Conservation (phyloP, 345 rosid genomes). For the Populus simonii region DNA sequence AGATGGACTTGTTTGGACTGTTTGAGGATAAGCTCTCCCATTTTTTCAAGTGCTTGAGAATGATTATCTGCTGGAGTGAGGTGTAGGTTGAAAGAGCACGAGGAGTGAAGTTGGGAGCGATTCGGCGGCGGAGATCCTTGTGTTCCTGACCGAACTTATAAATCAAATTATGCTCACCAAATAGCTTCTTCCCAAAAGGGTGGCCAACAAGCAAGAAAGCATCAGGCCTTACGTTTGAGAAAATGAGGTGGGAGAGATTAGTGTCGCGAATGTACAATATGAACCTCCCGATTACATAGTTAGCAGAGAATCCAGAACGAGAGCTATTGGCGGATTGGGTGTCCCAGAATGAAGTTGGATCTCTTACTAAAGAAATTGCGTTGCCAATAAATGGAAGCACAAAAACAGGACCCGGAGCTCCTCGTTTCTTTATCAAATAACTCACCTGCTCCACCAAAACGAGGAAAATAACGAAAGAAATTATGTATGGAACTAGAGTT, state of each 20-base stretch:
- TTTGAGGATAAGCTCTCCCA: slow-evolving; percentile 42
- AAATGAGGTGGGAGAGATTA: slow-evolving; percentile 65
- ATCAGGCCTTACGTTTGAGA: slow-evolving; percentile 77
- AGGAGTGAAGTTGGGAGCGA: slow-evolving; percentile 80
- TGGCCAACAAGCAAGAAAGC: slow-evolving; percentile 75
- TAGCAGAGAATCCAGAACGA: slow-evolving; percentile 53
- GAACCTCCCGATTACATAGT: slow-evolving; percentile 68
- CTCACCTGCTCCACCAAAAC: slow-evolving; percentile 52
- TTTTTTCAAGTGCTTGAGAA: slow-evolving; percentile 49
- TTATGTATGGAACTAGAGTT: slow-evolving; percentile 25
- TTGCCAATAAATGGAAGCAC: slow-evolving; percentile 68
- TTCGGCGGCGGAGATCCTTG: slow-evolving; percentile 68
- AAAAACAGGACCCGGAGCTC: slow-evolving; percentile 53
- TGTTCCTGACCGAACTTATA: slow-evolving; percentile 85
- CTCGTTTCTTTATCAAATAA: slow-evolving; percentile 56
- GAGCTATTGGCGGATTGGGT: slow-evolving; percentile 40
- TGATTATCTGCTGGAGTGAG: slow-evolving; percentile 55
- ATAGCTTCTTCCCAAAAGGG: slow-evolving; percentile 81
- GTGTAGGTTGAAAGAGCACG: slow-evolving; percentile 74
- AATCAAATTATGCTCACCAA: slow-evolving; percentile 80
- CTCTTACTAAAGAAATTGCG: slow-evolving; percentile 44
- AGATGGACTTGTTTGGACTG: slow-evolving; percentile 15
- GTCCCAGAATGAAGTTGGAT: slow-evolving; percentile 78
- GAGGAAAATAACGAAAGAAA: slow-evolving; percentile 33
- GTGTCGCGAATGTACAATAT: slow-evolving; percentile 56